Evolutionary conservation across 306 rosid species (phyloP), one percentile per base, ranked within the genome.

Genomic region (Gleditsia sinensis): DNA sequence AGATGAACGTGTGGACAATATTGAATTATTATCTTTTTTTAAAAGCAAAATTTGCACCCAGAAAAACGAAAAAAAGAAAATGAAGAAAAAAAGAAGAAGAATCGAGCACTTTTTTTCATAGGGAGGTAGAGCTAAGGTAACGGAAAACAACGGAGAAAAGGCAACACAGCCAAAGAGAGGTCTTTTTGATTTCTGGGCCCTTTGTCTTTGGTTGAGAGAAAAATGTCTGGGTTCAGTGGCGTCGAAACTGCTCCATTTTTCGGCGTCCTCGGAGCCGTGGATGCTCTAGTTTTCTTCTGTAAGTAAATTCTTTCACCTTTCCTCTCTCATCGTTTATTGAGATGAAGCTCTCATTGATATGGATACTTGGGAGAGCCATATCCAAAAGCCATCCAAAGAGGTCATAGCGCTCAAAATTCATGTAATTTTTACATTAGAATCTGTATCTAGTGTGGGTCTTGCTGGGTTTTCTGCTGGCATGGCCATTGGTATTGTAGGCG

Each of bases 381-480:
- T n/a, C n/a, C n/a, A n/a, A n/a, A n/a, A n/a, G n/a, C n/a, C n/a
- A n/a, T n/a, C n/a, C n/a, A n/a, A n/a, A n/a, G n/a, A n/a, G n/a
- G n/a, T n/a, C n/a, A n/a, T n/a, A n/a, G n/a, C n/a, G n/a, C n/a
- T n/a, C n/a, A n/a, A n/a, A n/a, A n/a, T n/a, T n/a, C n/a, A n/a
- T n/a, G n/a, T n/a, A n/a, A n/a, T n/a, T n/a, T n/a, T n/a, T n/a
- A n/a, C n/a, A n/a, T n/a, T n/a, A n/a, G n/a, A n/a, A n/a, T n/a
- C n/a, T n/a, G n/a, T n/a, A n/a, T n/a, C n/a, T n/a, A n/a, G n/a
- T n/a, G n/a, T n/a, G n/a, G 89, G 92, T 10, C 93, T 88, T 11
- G 92, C 94, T 21, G 93, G 91, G 3, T 86, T 86, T 46, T 85
- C 96, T 6, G 96, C 96, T 56, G 90, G 93, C 36, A 88, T 88